Conservation (phyloP, 371 early-diverging fungal genomes). For the Zychaea mexicana region DNA sequence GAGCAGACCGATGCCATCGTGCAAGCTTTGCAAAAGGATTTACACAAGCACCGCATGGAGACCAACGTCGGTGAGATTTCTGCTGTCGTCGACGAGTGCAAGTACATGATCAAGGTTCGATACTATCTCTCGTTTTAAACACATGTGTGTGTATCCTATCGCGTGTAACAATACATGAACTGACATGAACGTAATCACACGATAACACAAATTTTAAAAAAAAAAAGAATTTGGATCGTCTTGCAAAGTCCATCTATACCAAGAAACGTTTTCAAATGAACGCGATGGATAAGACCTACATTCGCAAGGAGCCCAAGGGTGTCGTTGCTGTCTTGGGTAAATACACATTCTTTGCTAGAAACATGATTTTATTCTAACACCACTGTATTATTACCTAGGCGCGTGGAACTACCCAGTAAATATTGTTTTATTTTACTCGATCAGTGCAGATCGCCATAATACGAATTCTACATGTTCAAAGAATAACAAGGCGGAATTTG, state of each 20-base stretch:
- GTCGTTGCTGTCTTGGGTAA: slow-evolving; percentile 68
- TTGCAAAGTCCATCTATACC: slow-evolving; percentile 27
- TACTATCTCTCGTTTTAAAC: not conserved
- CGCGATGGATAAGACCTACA: slow-evolving; percentile 37
- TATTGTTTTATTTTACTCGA: not conserved
- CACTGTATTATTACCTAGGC: too few relatives aligned
- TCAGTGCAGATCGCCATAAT: too few relatives aligned
- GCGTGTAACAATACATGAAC: not conserved
- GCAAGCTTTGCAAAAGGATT: slow-evolving; percentile 75
- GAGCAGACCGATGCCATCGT: slow-evolving; percentile 66
- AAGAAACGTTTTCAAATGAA: slow-evolving; percentile 42
- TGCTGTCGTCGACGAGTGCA: slow-evolving; percentile 67
- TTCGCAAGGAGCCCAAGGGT: slow-evolving; percentile 76
- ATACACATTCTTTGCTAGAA: too few relatives aligned
- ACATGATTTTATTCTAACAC: too few relatives aligned
- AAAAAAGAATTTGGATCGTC: slow-evolving; percentile 33
- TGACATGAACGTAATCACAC: not conserved
- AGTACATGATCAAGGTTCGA: slow-evolving; percentile 50
- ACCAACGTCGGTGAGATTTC: slow-evolving; percentile 62
- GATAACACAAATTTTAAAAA: too few relatives aligned
- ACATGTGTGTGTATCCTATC: too few relatives aligned
- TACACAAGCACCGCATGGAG: slow-evolving; percentile 61
- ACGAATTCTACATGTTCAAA: not conserved
- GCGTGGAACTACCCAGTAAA: slow-evolving; percentile 91
- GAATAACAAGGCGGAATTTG: not conserved